A percentile compares a stretch with the other conserved stretches of the same genome.
Evolutionary conservation across 768 basidiomycete species (phyloP).

Genomic region (Hirschioporus abietinus): DNA sequence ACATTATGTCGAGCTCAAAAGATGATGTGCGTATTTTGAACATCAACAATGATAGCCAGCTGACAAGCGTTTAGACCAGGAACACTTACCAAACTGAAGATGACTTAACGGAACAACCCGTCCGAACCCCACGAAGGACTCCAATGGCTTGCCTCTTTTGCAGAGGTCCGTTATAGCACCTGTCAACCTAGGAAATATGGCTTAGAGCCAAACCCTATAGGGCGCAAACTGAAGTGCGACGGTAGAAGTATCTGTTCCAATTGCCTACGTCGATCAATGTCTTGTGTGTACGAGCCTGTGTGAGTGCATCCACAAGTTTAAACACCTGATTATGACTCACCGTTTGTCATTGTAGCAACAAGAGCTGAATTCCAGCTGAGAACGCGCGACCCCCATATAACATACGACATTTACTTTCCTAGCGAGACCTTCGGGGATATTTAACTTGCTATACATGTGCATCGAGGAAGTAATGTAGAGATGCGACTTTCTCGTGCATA

Average conservation of each 20-base stretch:
- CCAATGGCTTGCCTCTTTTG: constrained; percentile 5
- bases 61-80: neutral
- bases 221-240: constrained; percentile 7
- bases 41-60: neutral
- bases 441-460: neutral
- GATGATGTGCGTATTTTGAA: neutral
- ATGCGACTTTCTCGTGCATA: neutral
- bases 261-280: neutral
- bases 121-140: neutral
- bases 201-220: neutral
- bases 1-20: neutral
- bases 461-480: neutral
- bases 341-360: neutral
- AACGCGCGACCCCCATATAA: neutral
- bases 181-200: neutral
- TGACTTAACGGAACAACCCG: neutral
- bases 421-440: neutral
- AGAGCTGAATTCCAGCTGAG: neutral
- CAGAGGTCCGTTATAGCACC: neutral
- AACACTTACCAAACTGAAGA: neutral
- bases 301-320: neutral
- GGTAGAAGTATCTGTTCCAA: neutral
- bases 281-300: constrained; percentile 4
- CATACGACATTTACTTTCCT: neutral
- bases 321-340: neutral